Evolutionary conservation across 2,329 filamentous ascomycete species (phyloP).

Genomic region (Helminthosporium solani): DNA sequence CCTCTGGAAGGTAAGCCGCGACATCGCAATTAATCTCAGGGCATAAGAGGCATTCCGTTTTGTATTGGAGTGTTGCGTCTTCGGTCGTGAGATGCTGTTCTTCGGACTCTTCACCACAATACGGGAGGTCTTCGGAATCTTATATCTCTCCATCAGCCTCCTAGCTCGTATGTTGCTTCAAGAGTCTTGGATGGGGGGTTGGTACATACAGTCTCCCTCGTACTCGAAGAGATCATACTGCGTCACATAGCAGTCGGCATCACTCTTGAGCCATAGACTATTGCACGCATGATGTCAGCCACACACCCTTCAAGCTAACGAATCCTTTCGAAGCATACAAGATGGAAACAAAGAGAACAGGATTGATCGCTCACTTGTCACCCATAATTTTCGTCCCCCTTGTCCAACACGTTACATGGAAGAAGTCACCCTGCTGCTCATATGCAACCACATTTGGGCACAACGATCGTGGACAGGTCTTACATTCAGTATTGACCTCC

Average conservation of each 20-base stretch:
- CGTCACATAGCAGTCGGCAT: conserved; percentile 31
- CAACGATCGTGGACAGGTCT: conserved; percentile 31
- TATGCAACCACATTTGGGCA: conserved; percentile 28
- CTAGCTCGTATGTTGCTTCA: too few species aligned
- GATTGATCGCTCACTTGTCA: conserved; percentile 13
- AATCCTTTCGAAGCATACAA: not conserved
- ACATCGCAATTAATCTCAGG: conserved; percentile 23
- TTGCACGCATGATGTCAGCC: not conserved
- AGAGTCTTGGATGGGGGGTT: not conserved
- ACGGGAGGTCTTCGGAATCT: conserved; percentile 26
- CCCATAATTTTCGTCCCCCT: conserved; percentile 31
- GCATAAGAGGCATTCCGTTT: conserved; percentile 31
- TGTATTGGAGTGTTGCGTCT: conserved; percentile 27
- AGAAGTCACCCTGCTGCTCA: conserved; percentile 6
- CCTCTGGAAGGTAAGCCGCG: conserved; percentile 23
- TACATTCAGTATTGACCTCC: conserved; percentile 33
- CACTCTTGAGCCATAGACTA: conserved; percentile 30
- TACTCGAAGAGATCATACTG: conserved; percentile 32
- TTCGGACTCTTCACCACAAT: conserved; percentile 30
- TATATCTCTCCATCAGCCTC: too few species aligned
- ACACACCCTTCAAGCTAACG: not conserved
- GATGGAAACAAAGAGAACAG: not conserved
- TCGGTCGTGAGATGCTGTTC: conserved; percentile 24
- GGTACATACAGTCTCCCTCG: conserved; percentile 22
- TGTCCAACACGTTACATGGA: conserved; percentile 35